Evolutionary conservation across 331 rosid species (phyloP), one percentile per base, ranked within the genome.

Genomic region (Dryas integrifolia): DNA sequence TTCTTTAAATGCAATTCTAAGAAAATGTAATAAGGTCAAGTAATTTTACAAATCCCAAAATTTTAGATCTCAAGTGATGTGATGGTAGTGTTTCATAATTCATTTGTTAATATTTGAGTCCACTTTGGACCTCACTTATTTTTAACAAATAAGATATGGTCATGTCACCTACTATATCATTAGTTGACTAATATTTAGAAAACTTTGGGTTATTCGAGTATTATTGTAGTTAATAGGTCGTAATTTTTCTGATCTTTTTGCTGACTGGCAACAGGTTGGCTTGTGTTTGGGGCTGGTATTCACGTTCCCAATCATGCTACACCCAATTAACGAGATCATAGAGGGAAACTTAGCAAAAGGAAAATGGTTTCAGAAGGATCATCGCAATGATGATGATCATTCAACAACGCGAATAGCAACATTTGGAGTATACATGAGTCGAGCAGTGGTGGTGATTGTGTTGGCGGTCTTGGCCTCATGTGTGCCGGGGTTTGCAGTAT

Each of bases 241-340:
- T 18, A 15, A n/a, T 40, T 58, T 76, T 41, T 9, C 40, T 76
- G 80, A 76, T 40, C 18, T 14, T 45, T 49, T 24, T 4, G 51
- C 9, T 60, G 56, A 50, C 44, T 44, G 62, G 12, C 50, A 35
- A 69, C 94, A 90, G 98, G 72, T 87, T 59, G 98, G 98, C 49
- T 79, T 90, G 75, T 90, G 94, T 75, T 65, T 91, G 76, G 97
- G 97, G 76, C 85, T 93, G 8, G 41, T 84, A 43, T 93, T 93
- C 82, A 91, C 98, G 41, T 91, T 93, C 82, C 98, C 98, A 24
- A 78, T 87, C 76, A 90, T 93, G 97, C 58, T 93, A 15, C 96
- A 87, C 65, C 97, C 98, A 15, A 66, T 93, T 35, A 87, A 91
- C 57, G 97, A 93, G 86, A 89, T 93, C 75, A 77, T 90, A 58